phyloP scores from a whole-genome alignment of 2,329 filamentous ascomycete genomes.

The Epichloe typhina region DNA sequence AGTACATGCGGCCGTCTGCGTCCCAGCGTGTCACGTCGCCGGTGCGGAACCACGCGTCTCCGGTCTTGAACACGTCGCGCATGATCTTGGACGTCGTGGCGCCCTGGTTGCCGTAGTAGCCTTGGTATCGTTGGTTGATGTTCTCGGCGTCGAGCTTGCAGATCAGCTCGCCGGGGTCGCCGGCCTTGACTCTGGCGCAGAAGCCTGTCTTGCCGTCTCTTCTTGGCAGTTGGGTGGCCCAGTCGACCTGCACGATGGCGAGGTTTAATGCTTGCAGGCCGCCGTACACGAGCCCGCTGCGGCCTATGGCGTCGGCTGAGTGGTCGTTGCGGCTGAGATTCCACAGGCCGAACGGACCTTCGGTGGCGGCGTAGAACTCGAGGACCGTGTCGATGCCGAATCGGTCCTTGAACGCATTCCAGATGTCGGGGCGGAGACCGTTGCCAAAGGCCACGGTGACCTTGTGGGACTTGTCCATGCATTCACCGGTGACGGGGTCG shows the following conservation, averaged over 20 bases:
- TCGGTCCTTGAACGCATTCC: conserved; percentile 69
- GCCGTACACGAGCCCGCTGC: conserved; percentile 49
- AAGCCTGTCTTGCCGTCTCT: conserved; percentile 58
- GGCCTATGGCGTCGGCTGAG: conserved; percentile 64
- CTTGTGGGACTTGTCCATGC: conserved; percentile 57
- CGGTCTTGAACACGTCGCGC: conserved; percentile 57
- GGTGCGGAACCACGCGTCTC: conserved; percentile 71
- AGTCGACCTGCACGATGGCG: conserved; percentile 57
- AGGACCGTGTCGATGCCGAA: conserved; percentile 62
- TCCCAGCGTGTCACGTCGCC: conserved; percentile 72
- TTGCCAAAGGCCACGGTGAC: conserved; percentile 74
- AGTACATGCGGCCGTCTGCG: conserved; percentile 58
- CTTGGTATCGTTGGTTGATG: conserved; percentile 56
- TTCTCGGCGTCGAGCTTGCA: conserved; percentile 55
- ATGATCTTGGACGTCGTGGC: conserved; percentile 65
- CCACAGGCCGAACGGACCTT: conserved; percentile 56
- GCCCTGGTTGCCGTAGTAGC: conserved; percentile 63
- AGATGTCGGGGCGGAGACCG: conserved; percentile 72
- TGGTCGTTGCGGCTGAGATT: conserved; percentile 64
- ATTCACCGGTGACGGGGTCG: conserved; percentile 50
- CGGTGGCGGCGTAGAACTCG: conserved; percentile 73
- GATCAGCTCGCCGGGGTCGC: conserved; percentile 63
- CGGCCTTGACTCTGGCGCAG: conserved; percentile 43
- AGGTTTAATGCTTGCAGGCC: conserved; percentile 36
- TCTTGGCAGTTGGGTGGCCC: conserved; percentile 51